Evolutionary conservation across 2,329 filamentous ascomycete species (phyloP), one percentile per base, ranked within the genome.

Genomic region (Aschersonia sp.): DNA sequence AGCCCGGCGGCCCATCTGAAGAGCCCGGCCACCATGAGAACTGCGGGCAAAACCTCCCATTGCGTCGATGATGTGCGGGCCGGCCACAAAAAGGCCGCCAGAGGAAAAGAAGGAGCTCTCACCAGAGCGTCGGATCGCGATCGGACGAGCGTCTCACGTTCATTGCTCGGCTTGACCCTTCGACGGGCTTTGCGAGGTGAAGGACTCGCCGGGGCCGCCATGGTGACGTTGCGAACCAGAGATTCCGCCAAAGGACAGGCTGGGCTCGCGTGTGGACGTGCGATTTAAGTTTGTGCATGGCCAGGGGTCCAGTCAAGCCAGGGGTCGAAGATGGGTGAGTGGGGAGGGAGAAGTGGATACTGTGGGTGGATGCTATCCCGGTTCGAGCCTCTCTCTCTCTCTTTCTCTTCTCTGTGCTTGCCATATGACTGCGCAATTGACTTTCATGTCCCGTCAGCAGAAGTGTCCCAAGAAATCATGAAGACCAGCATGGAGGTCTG

Each of bases 61-160:
- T 91, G 85, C 47, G 89, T 94, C 20, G 80, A 73, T 1, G 85
- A 84, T 46, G 83, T 83, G 53, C 89, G 83, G 29, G 89, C 85
- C 46, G 89, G 89, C 87, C 91, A 95, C 46, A 98, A 77, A 60
- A 98, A 91, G n/a, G 89, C 83, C 1, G 88, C 89, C 29, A 98
- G 75, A 41, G 92, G 91, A 60, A 96, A 97, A 4, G 86, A 79
- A 32, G 91, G 91, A 42, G 70, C 66, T 45, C 73, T 71, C 46
- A 75, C 64, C 48, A 75, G 64, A 46, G 68, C 61, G 53, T 77
- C 74, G 47, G 57, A 48, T 31, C 57, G 60, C 40, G 52, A 31
- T 31, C 54, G 56, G 43, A 48, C 32, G 5, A 47, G 54, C 55
- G 67, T 64, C 52, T 67, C 65, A 57, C 61, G 61, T 47, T 60